Base-by-base conservation (phyloP, 1,284 basidiomycete genomes). In the Boletellus sp. region DNA sequence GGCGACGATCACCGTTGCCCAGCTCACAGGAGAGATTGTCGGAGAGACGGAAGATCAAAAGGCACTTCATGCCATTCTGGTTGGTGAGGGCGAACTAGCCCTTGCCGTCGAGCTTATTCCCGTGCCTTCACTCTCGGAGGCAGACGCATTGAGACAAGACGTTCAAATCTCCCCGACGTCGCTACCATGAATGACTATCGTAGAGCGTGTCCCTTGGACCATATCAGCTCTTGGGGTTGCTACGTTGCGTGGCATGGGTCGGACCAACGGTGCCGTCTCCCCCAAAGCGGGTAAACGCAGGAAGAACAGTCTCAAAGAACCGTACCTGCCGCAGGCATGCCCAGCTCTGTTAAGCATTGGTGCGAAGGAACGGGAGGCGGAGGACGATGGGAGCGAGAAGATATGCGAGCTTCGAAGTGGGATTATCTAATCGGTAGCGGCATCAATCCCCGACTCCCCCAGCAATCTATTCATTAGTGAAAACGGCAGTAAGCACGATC, bases 231-330 rank as follows among this genome's bases (percentile, higher is more conserved):
- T 99, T 60, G 96, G 97, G 11, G 86, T 90, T 6, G 96, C 96
- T 6, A 81, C 98, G 63, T 77, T 97, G 7, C 83, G 95, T 40
- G 96, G 96, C 0, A 98, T 99, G 96, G 96, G 95, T 5, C 97
- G 94, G 93, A 88, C 88, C 53, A 87, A 92, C 47, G 91, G 90
- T 0, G 80, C 78, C 21, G 82, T 87, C 1, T 88, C 87, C 4
- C 81, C 84, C 16, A 74, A 57, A 37, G 51, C 37, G 5, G 66
- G 58, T 3, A 79, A 77, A 54, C 81, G 81, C 6, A 58, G 67
- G 54, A 77, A 80, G 22, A 80, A 76, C 49, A 83, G 80, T 1
- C 57, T 83, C 6, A 77, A 83, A 18, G 81, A 91, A 59, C 86
- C 93, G 2, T 93, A 92, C 67, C 72, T 94, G 0, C 94, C 94